Evolutionary conservation across 345 rosid genomes (phyloP), one percentile per base, ranked within the genome.

Genomic region (Microthlaspi erraticum): DNA sequence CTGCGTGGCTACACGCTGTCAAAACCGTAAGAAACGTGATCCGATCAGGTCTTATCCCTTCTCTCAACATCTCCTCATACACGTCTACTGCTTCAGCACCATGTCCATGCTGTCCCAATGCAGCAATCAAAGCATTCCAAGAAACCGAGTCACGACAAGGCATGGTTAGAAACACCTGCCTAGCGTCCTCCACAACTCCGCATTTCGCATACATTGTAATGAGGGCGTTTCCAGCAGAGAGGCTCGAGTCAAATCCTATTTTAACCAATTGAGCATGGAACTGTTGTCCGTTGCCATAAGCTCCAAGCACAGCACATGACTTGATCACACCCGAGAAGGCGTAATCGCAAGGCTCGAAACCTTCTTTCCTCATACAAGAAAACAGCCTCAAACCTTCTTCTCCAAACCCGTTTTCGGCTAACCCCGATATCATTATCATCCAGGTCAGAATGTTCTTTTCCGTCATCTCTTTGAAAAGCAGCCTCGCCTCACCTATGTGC

Each of bases 111-210:
- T 78, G 81, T 42, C 81, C 81, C 50, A 78, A 4, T 2, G 78
- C 81, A 55, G 78, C 81, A 17, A 78, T 78, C 81, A 78, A 59
- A 23, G 81, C 78, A 49, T 78, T 73, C 81, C 81, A 78, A 34
- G 81, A 78, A 33, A 73, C 81, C 1, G 78, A 73, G 51, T 78
- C 75, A 42, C 17, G 41, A 62, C 43, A 78, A 11, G 78, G 45
- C 78, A 78, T 78, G 0, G 75, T 73, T 12, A 2, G 49, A 72
- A 78, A 78, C 66, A 78, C 66, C 53, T 39, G 48, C 43, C 36
- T 66, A 60, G 81, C 74, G 31, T 73, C 81, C 38, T 73, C 75
- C 17, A 78, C 67, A 62, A 72, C 74, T 13, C 81, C 81, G 3
- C 81, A 78, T 56, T 59, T 78, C 4, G 81, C 81, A 43, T 73